Evolutionary conservation across 257 asterid genomes (phyloP), one percentile per base, ranked within the genome.

Genomic region (Apocynum venetum): DNA sequence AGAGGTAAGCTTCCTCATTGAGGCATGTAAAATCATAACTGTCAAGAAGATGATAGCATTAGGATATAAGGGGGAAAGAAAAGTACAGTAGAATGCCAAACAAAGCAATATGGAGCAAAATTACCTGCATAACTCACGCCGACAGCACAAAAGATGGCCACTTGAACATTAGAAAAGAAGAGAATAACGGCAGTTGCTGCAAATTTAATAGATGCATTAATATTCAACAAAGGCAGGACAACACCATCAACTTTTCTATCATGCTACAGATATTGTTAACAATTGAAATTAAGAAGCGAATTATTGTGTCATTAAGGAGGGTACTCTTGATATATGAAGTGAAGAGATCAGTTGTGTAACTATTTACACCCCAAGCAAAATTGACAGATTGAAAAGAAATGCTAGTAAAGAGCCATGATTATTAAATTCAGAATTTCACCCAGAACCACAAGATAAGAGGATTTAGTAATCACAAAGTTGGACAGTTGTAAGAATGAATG

Each of bases 21-120:
- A 89, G 51, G 98, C 96, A 60, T 95, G 99, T 79, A 91, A 83
- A 83, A 95, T 84, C 91, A 86, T 80, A 70, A 84, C 99, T 95
- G 97, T 85, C 2, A 87, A 76, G 70, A 31, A 65, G 51, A 47
- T 51, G 20, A 77, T 35, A 5, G 6, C 3, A 36, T 53, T 12
- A 19, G 19, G 52, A 40, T 38, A 10, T 70, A 67, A 53, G 52
- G 60, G 36, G 49, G 40, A 8, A 19, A 49, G 36, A n/a, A 19
- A 41, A 71, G 60, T 6, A 14, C 40, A 3, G 35, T 40, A 75
- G 65, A 38, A 48, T 46, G 57, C 60, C 17, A 48, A 64, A 72
- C 25, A 69, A 57, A 25, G 20, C 17, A 6, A 12, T 36, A 12
- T 44, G 14, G 80, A 49, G 51, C 9, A 8, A 64, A 57, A 41